Evolutionary conservation across 2,329 filamentous ascomycete species (phyloP), one percentile per base, ranked within the genome.

Genomic region (Claviceps sp.): DNA sequence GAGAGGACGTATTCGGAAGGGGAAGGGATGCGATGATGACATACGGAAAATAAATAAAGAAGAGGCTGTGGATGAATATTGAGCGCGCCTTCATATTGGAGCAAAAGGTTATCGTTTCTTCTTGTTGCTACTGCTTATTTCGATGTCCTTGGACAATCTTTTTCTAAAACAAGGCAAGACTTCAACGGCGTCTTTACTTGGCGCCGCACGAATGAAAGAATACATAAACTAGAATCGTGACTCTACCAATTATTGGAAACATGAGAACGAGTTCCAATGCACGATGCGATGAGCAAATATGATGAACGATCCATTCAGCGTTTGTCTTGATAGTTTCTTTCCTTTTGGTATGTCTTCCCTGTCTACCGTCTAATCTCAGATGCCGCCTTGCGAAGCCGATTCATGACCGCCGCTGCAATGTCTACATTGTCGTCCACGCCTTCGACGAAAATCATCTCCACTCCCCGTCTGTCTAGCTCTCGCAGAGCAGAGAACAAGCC

Each of bases 391-490:
- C 86, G 78, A 53, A 91, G 73, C 58, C 87, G 76, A 62, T 91
- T 91, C 85, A 91, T 90, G 58, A 91, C 82, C 24, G 87, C 93
- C 24, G 88, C 87, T 20, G 89, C 89, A 59, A 93, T 84, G 63
- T 93, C 87, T 36, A 85, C 82, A 54, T 85, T 81, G 54, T 87
- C 85, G 55, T 81, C 74, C 53, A 96, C 86, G 2, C 91, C 91
- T 65, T 98, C 93, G 11, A 97, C 88, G 59, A 90, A 87, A 50
- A 98, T 96, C 20, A 85, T 75, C 63, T 93, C 83, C 4, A 89
- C 89, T 34, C 82, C 79, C 56, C 81, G 75, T 60, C 83, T 79
- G 65, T 98, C 93, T 56, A 98, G 76, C 59, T 90, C 87, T 50
- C 93, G 77, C 51, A 98, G 72, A 1, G 89, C 87, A 13, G 88